Evolutionary conservation across 139 green algal genomes (phyloP), one percentile per base, ranked within the genome.

Genomic region (Chlamydomonas sp.): DNA sequence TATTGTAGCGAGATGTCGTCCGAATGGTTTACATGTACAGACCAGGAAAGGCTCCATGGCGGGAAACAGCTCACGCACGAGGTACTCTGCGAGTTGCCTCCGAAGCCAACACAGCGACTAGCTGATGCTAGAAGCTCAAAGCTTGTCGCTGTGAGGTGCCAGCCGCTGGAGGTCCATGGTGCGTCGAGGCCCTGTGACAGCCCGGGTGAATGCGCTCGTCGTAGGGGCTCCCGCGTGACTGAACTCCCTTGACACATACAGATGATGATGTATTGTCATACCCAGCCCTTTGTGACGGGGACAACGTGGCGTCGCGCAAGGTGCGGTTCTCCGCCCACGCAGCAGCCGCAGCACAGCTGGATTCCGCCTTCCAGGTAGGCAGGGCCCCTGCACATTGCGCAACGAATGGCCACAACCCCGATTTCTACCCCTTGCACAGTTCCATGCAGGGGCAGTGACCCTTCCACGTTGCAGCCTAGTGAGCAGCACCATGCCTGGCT

Each of bases 11-110:
- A 49, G 31, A 49, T 49, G 31, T 49, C 31, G 80, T 86, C 82
- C 2, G 71, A 79, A 9, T 86, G 82, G 82, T 86, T 86, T 80
- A 7, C 71, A 12, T 63, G 60, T 63, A 72, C 71, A 2, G 71
- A n/a, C n/a, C 71, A 86, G 60, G 82, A 86, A 49, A 49, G 31
- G 31, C 72, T 57, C 18, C 9, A 59, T n/a, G 17, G 79, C 9
- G 71, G 74, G 3, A 86, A 71, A 14, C 71, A 80, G 4, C 71
- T 79, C 4, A 31, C 62, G 3, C n/a, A 15, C 6, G 82, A 86
- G n/a, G n/a, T 86, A 1, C 82, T 86, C 0, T 86, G 71, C 71
- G 82, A 86, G n/a, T 61, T 86, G 8, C 71, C 82, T 14, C 69
- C 82, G 2, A 86, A 86, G 71, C 82, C 31, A 15, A 86, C 82